Evolutionary conservation across 2,329 filamentous ascomycete genomes (phyloP).

Genomic region (Raffaelea arxii): DNA sequence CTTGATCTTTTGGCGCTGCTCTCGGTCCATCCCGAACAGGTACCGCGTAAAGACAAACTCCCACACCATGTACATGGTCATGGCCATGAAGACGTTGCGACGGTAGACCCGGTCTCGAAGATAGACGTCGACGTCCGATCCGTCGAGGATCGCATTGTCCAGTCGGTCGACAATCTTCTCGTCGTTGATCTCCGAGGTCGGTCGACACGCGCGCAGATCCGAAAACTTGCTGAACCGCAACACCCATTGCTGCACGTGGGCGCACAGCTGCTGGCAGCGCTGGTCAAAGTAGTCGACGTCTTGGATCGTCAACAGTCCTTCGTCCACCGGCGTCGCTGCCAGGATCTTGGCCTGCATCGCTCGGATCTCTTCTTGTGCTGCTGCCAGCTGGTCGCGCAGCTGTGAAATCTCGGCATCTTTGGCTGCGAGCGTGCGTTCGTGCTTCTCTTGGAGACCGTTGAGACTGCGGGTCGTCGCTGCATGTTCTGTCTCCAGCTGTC

Average conservation of each 20-base stretch:
- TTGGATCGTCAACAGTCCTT: slow-evolving; percentile 64
- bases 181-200: slow-evolving; percentile 76
- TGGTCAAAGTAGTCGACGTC: slow-evolving; percentile 95
- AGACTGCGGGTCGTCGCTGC: slow-evolving; percentile 52
- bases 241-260: slow-evolving; percentile 96
- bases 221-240: slow-evolving; percentile 96
- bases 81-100: slow-evolving; percentile 94
- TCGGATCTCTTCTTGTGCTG: slow-evolving; percentile 54
- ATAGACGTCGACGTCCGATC: slow-evolving; percentile 82
- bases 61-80: slow-evolving; percentile 99
- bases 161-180: slow-evolving; percentile 91
- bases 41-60: slow-evolving; percentile 98
- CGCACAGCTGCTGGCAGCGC: slow-evolving; percentile 88
- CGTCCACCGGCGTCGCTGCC: slow-evolving; percentile 46
- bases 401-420: slow-evolving; percentile 78
- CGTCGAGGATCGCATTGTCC: slow-evolving; percentile 89
- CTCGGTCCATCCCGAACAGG: slow-evolving; percentile 95
- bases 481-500: slow-evolving; percentile 57
- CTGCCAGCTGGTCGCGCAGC: slow-evolving; percentile 68
- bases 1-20: slow-evolving; percentile 96
- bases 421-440: slow-evolving; percentile 56
- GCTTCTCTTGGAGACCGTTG: slow-evolving; percentile 52
- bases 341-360: slow-evolving; percentile 50
- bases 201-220: slow-evolving; percentile 77
- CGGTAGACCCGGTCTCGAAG: slow-evolving; percentile 80